A percentile compares a stretch with the other conserved stretches of the same genome.
Conservation (phyloP, 2,329 filamentous ascomycete genomes). For the Cladophialophora yegresii region DNA sequence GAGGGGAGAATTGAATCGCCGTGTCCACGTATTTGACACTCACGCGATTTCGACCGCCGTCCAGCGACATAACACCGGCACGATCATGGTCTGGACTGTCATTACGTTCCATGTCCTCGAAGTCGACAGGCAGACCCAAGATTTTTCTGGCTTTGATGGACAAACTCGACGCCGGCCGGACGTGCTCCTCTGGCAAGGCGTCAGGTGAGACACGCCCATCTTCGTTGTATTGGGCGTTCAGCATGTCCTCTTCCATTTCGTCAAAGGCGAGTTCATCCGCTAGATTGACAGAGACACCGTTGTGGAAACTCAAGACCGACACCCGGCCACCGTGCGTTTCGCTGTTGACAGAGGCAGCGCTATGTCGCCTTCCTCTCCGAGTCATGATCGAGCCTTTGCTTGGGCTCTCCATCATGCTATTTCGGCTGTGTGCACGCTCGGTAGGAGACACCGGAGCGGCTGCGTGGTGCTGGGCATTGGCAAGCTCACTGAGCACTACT, state of each 20-base stretch:
- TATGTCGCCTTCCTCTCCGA: conserved; percentile 59
- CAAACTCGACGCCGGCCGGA: conserved; percentile 44
- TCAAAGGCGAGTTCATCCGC: conserved; percentile 91
- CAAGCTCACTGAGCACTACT: conserved; percentile 80
- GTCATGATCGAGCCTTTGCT: conserved; percentile 33
- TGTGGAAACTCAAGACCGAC: conserved; percentile 65
- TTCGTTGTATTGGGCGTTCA: conserved; percentile 67
- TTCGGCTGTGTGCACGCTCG: conserved; percentile 33
- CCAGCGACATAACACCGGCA: conserved; percentile 4
- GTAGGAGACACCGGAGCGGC: conserved; percentile 35
- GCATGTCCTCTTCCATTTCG: conserved; percentile 66
- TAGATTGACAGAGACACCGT: conserved; percentile 65
- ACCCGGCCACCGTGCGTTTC: conserved; percentile 65
- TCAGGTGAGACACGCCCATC: conserved; percentile 61
- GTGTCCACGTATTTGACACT: conserved; percentile 65
- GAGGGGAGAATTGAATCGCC: conserved; percentile 82
- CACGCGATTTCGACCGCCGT: conserved; percentile 11
- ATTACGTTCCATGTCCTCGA: conserved; percentile 41
- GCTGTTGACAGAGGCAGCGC: conserved; percentile 54
- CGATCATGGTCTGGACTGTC: conserved; percentile 35
- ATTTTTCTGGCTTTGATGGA: conserved; percentile 51
- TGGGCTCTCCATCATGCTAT: conserved; percentile 34
- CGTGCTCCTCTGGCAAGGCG: conserved; percentile 47
- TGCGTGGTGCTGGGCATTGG: conserved; percentile 45
- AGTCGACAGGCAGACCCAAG: conserved; percentile 46